Evolutionary conservation across 306 rosid species (phyloP).

Genomic region (Trichosanthes cucumerina): DNA sequence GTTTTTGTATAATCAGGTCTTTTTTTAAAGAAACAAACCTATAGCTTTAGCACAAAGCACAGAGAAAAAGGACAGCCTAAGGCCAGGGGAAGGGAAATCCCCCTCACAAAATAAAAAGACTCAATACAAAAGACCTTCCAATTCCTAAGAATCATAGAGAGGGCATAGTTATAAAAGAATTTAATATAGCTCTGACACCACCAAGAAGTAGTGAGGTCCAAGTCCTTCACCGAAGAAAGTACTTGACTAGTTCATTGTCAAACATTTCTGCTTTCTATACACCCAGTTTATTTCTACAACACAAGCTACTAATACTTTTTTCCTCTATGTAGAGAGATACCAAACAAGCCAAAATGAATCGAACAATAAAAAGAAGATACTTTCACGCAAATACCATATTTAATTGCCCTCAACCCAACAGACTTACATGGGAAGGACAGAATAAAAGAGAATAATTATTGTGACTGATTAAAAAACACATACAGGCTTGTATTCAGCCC

Average conservation of each 20-base stretch:
- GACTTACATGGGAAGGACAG: background rate
- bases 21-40: no score
- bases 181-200: no score
- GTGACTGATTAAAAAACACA: slow-evolving; percentile 2
- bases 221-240: background rate
- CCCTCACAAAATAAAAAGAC: no score
- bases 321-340: background rate
- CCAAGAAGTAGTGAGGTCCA: no score
- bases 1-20: background rate
- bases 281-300: background rate
- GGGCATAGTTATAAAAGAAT: no score
- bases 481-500: background rate
- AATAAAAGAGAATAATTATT: background rate
- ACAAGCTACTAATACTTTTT: background rate
- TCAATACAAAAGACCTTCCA: no score
- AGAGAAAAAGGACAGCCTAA: no score
- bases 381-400: background rate
- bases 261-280: background rate
- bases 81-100: no score
- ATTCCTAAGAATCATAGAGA: no score
- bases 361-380: background rate
- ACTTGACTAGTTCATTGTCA: background rate
- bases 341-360: background rate
- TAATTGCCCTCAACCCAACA: background rate
- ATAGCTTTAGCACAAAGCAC: no score